Base-by-base conservation (phyloP, 768 basidiomycete species). In the Phaeotremella fagi region DNA sequence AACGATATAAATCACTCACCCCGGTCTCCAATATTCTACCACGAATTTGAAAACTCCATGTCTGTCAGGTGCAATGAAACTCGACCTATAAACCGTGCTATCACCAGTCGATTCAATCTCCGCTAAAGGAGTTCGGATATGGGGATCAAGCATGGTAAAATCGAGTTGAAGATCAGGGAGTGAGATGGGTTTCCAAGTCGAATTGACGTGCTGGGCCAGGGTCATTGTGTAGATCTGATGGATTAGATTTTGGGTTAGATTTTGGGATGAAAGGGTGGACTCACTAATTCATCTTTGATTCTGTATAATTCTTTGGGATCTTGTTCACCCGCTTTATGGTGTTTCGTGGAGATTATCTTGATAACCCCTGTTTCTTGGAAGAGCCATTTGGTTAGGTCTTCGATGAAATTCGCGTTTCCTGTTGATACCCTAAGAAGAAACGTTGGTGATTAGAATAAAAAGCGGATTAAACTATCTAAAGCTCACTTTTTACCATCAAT, bases 1-100 rank as follows among this genome's bases (percentile, higher is more conserved):
- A 4, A 9, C 20, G 18, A 16, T 23, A n/a, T 16, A 36, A 45
- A 49, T 16, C 9, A 69, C 84, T 70, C 60, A 90, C 84, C 92
- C 92, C 72, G 84, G 84, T 58, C 95, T 84, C 71, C 87, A 88
- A 78, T 90, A 83, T 74, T 92, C 82, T 38, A 95, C 76, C n/a
- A 90, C 79, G 69, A 98, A 92, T 71, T 97, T 98, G 82, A 94
- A 99, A 15, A 99, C 95, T 22, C 95, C 95, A 70, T 99, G 95
- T 48, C 92, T 80, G 75, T 98, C 94, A 5, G 95, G 95, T 1
- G 84, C 85, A 36, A 83, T 84, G 83, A 99, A 94, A 14, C 82
- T 82, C n/a, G 84, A 82, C 14, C 82, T 80, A 77, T 91, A 97
- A 25, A 55, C 59, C n/a, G 68, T 64, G 3, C 37, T 46, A 38